Base-by-base conservation (phyloP, 441 rosid genomes). In the Bruguiera hainesii region DNA sequence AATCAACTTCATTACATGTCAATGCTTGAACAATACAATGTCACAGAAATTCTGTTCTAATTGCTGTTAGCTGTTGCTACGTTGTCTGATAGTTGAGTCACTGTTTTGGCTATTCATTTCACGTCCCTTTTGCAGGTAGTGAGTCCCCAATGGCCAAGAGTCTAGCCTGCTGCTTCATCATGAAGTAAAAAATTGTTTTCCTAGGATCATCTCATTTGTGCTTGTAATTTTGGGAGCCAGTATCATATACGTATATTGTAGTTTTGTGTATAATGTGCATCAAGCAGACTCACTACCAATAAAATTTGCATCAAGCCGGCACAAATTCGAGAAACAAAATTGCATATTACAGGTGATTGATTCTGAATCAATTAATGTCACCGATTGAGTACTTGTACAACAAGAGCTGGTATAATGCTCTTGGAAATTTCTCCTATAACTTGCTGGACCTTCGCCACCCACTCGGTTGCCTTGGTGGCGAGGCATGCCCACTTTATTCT, bases 121-220 rank as follows among this genome's bases (percentile, higher is more conserved):
- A 51, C 25, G 52, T 55, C 65, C 60, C 39, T 68, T 61, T 28
- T 74, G 84, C 90, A 91, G 96, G 90, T 84, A 25, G 98, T 92
- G 68, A 89, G 96, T 78, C 98, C 93, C 61, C 96, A 92, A 37
- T 89, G 98, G 96, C 98, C 95, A 61, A 83, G 70, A 68, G 90
- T 82, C 50, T 91, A 80, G 81, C 33, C 21, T 8, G 21, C 42
- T 23, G 51, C 74, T 60, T 56, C 74, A 60, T 42, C 46, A 18
- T 11, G 7, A 23, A 3, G 37, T 10, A 55, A 50, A 23, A 9
- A 42, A 5, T 10, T n/a, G 30, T 57, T 56, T 64, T 37, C 69
- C 37, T 31, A 8, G 37, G 13, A 57, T 49, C 63, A 25, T 55
- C 63, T 19, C 59, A 1, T 23, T 30, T 53, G 31, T 13, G 56